A percentile compares a stretch with the other conserved stretches of the same genome.
Evolutionary conservation across 805 yeast species (phyloP).

Genomic region (Vanderwaltozyma verrucispora): DNA sequence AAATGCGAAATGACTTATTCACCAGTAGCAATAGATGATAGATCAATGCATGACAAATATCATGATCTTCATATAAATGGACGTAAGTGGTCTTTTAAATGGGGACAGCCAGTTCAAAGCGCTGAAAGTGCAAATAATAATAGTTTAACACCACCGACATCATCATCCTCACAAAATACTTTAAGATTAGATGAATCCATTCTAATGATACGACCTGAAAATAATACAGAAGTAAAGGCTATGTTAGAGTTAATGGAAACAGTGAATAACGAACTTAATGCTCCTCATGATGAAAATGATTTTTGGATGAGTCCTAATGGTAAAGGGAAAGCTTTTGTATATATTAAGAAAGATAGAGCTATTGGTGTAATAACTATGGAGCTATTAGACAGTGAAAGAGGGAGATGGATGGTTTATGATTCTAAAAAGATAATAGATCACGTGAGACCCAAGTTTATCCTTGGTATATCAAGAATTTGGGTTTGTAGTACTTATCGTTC

Average conservation of each 20-base stretch:
- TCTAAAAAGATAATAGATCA: constrained; percentile 41
- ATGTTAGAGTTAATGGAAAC: constrained; percentile 36
- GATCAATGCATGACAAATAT: constrained; percentile 35
- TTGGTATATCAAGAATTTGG: constrained; percentile 43
- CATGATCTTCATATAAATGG: constrained; percentile 44
- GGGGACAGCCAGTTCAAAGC: constrained; percentile 23
- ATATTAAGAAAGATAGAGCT: constrained; percentile 35
- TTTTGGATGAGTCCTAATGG: constrained; percentile 26
- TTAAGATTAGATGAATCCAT: constrained; percentile 20
- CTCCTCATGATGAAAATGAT: constrained; percentile 39
- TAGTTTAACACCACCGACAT: constrained; percentile 8
- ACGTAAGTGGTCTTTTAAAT: constrained; percentile 34
- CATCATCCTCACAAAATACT: constrained; percentile 4
- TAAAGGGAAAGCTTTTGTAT: constrained; percentile 40
- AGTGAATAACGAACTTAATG: constrained; percentile 52
- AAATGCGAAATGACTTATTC: constrained; percentile 24
- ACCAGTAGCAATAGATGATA: constrained; percentile 11
- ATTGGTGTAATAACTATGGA: constrained; percentile 52
- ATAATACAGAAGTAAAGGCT: constrained; percentile 26
- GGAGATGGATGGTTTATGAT: constrained; percentile 51
- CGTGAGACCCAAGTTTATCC: constrained; percentile 30
- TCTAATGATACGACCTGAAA: constrained; percentile 28
- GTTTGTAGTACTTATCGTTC: constrained; percentile 38
- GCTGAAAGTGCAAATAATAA: neutral
- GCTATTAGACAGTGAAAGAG: constrained; percentile 28